Conservation (phyloP, 345 rosid genomes). For the Zanthoxylum bungeanum region DNA sequence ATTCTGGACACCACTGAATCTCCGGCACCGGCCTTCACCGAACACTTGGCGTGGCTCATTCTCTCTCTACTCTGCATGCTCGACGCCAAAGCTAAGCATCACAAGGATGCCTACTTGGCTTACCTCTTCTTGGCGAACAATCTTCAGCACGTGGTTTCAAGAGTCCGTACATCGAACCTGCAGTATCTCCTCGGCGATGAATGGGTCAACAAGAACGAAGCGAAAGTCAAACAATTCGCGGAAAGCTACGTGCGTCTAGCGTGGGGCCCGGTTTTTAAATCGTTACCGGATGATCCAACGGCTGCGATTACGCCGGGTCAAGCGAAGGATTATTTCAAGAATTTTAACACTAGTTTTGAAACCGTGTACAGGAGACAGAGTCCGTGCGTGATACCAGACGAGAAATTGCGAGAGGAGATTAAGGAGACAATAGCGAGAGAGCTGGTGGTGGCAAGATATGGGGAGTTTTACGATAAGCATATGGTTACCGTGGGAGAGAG, state of each 20-base stretch:
- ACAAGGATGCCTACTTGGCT: no score
- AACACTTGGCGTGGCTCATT: constrained; percentile 51
- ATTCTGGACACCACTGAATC: constrained; percentile 17
- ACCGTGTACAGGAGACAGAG: constrained; percentile 48
- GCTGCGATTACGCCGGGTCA: constrained; percentile 30
- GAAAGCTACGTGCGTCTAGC: constrained; percentile 53
- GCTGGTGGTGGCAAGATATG: constrained; percentile 38
- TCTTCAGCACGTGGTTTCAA: no score
- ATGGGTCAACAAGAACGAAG: constrained; percentile 37
- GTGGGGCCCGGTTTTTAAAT: constrained; percentile 43
- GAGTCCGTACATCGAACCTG: no score
- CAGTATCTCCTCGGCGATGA: no score
- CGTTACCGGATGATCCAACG: constrained; percentile 44
- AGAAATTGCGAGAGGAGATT: constrained; percentile 52
- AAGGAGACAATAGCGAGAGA: constrained; percentile 39
- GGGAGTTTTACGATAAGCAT: constrained; percentile 48
- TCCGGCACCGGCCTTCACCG: constrained; percentile 32
- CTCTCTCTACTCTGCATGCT: constrained; percentile 66
- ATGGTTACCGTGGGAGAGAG: constrained; percentile 25
- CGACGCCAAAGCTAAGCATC: constrained; percentile 60
- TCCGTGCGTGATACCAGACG: constrained; percentile 41
- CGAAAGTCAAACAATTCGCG: constrained; percentile 45
- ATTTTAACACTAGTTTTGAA: constrained; percentile 50
- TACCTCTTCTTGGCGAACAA: no score
- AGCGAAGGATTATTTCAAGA: constrained; percentile 37